Conservation (phyloP, 495 filamentous ascomycete species). For the Alectoria sarmentosa region DNA sequence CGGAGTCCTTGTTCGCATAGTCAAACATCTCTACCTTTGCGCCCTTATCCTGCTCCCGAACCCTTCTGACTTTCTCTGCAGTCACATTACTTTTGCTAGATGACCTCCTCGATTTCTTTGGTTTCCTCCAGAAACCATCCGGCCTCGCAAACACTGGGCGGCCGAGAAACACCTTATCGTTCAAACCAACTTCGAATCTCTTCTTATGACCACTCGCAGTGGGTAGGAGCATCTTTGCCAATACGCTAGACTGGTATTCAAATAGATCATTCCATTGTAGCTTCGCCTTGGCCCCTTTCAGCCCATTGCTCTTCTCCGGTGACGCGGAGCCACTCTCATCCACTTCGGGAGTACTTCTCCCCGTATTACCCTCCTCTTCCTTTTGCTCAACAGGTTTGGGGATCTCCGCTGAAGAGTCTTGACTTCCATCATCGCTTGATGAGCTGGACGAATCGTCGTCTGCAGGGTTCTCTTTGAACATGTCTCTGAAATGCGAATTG, state of each 20-base stretch:
- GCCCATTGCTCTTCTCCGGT: constrained; percentile 20
- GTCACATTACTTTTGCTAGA: constrained; percentile 21
- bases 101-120: constrained; percentile 48
- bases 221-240: constrained; percentile 80
- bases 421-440: constrained; percentile 35
- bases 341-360: constrained; percentile 30
- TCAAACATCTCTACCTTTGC: constrained; percentile 11
- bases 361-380: constrained; percentile 22
- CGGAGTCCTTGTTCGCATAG: constrained; percentile 6
- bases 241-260: constrained; percentile 40
- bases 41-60: neutral
- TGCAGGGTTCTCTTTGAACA: constrained; percentile 11
- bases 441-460: constrained; percentile 16
- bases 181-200: constrained; percentile 78
- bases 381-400: constrained; percentile 22
- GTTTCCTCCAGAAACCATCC: constrained; percentile 82
- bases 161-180: constrained; percentile 77
- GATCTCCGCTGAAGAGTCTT: constrained; percentile 41
- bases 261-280: constrained; percentile 23
- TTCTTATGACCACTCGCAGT: constrained; percentile 73
- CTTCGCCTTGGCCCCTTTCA: neutral
- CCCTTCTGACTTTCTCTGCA: constrained; percentile 9
- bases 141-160: constrained; percentile 81
- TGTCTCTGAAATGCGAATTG: constrained; percentile 22
- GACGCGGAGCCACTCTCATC: constrained; percentile 39